Conservation (phyloP, 2,329 filamentous ascomycete genomes). For the Periglandula ipomoeae region DNA sequence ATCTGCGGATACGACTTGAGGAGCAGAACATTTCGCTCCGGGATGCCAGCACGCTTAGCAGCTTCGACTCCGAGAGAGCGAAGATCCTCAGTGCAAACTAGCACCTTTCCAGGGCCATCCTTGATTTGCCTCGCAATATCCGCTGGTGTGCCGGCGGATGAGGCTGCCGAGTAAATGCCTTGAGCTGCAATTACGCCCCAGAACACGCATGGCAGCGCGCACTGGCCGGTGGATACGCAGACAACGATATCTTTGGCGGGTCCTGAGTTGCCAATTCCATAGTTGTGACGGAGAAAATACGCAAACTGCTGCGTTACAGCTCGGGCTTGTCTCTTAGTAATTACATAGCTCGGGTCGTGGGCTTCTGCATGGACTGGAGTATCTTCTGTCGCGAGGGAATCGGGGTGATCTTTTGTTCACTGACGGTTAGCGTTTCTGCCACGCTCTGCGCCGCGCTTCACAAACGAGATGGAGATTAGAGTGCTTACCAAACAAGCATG, state of each 20-base stretch:
- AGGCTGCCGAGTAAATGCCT: constrained; percentile 49
- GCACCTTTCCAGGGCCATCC: constrained; percentile 27
- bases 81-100: constrained; percentile 39
- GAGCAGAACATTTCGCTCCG: constrained; percentile 37
- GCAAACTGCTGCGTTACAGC: constrained; percentile 42
- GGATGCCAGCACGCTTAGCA: constrained; percentile 34
- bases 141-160: constrained; percentile 35
- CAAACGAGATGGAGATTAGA: background rate
- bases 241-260: constrained; percentile 44
- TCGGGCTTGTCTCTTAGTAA: constrained; percentile 44
- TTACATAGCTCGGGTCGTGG: constrained; percentile 37
- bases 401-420: constrained; percentile 22
- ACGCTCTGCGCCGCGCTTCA: too few relatives aligned
- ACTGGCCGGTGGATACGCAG: constrained; percentile 46
- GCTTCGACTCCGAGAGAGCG: constrained; percentile 38
- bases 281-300: constrained; percentile 42
- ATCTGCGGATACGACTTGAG: constrained; percentile 30
- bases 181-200: constrained; percentile 49
- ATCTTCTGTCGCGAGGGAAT: constrained; percentile 29
- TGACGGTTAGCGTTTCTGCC: constrained; percentile 9
- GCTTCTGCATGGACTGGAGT: constrained; percentile 49
- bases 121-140: constrained; percentile 40
- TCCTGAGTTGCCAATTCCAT: constrained; percentile 40
- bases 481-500: constrained; percentile 31
- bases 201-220: constrained; percentile 42